Conservation (phyloP, 805 yeast species). For the Ogataea angusta region DNA sequence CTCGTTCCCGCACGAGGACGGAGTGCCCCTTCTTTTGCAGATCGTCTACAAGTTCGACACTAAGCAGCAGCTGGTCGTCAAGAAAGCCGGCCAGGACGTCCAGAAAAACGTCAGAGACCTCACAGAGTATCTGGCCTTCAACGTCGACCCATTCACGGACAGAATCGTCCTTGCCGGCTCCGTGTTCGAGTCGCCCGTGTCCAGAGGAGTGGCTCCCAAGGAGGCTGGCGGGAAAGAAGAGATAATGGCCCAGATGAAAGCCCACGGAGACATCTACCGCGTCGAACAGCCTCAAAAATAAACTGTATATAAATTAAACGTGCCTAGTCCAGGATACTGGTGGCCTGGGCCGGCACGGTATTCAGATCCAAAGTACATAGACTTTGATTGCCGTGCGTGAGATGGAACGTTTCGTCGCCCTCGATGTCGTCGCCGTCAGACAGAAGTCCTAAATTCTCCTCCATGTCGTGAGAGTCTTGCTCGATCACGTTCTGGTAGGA, state of each 20-base stretch:
- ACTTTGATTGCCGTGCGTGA: constrained; percentile 15
- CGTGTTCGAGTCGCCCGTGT: constrained; percentile 55
- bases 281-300: constrained; percentile 26
- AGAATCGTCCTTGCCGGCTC: constrained; percentile 61
- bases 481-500: constrained; percentile 28
- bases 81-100: constrained; percentile 41
- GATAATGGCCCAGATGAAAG: constrained; percentile 31
- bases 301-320: constrained; percentile 1
- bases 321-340: constrained; percentile 14
- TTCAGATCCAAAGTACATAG: constrained; percentile 21
- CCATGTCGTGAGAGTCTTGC: constrained; percentile 20
- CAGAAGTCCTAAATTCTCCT: constrained; percentile 25
- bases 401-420: constrained; percentile 14
- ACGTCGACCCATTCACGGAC: constrained; percentile 59
- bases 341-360: constrained; percentile 17
- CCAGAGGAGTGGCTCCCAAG: constrained; percentile 32
- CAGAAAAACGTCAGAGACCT: constrained; percentile 49
- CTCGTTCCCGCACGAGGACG: constrained; percentile 43
- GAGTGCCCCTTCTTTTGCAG: constrained; percentile 40
- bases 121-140: constrained; percentile 57
- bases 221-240: constrained; percentile 28
- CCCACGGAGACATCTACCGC: constrained; percentile 37
- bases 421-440: constrained; percentile 17
- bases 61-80: constrained; percentile 52
- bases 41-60: constrained; percentile 62